Conservation (phyloP, 2,329 filamentous ascomycete species). For the Alternaria consortialis region DNA sequence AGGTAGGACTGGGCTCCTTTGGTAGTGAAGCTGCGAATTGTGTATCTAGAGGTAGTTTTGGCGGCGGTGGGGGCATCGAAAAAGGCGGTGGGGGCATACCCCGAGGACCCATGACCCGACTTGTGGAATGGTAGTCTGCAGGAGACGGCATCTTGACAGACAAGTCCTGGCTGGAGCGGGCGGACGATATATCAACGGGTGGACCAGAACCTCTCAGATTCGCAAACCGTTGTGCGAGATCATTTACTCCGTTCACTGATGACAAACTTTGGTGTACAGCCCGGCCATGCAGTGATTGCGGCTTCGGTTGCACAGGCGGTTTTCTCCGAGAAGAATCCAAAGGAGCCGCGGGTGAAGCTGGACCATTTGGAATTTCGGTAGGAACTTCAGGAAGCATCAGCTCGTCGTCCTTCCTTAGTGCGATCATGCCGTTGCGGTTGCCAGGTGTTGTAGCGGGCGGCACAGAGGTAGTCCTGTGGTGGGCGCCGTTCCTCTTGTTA, state of each 20-base stretch:
- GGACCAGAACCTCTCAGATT: constrained; percentile 40
- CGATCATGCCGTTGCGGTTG: constrained; percentile 28
- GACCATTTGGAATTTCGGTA: constrained; percentile 27
- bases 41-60: constrained; percentile 61
- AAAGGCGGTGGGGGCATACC: constrained; percentile 59
- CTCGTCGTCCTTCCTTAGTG: constrained; percentile 38
- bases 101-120: constrained; percentile 59
- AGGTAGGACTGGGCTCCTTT: constrained; percentile 77
- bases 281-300: constrained; percentile 71
- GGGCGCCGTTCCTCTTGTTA: constrained; percentile 66
- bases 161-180: constrained; percentile 35
- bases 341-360: constrained; percentile 27
- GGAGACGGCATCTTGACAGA: constrained; percentile 55
- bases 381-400: constrained; percentile 48
- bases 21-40: constrained; percentile 67
- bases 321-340: constrained; percentile 38
- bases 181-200: constrained; percentile 33
- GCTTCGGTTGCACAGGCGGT: constrained; percentile 70
- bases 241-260: constrained; percentile 34
- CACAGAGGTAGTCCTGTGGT: constrained; percentile 28
- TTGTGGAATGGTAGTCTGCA: constrained; percentile 46
- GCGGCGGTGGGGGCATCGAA: constrained; percentile 47
- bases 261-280: constrained; percentile 55
- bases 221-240: constrained; percentile 52
- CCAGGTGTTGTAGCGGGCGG: constrained; percentile 20